phyloP scores from a whole-genome alignment of 768 basidiomycete genomes.

The Mycena capillaripes region DNA sequence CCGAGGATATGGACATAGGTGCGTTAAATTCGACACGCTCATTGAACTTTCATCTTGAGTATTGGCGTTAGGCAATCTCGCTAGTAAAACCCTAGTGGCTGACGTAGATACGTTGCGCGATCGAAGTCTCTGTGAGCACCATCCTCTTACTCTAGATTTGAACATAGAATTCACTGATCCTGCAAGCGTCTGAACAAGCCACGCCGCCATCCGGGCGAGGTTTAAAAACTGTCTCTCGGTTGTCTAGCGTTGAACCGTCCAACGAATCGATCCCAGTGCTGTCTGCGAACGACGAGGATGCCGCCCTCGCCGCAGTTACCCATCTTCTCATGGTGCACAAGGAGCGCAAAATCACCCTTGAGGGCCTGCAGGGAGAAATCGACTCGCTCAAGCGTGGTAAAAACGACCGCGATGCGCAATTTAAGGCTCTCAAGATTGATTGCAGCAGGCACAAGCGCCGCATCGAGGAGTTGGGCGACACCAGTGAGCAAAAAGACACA shows the following conservation, averaged over 20 bases:
- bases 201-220: background rate
- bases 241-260: too few relatives aligned
- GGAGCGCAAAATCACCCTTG: background rate
- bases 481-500: background rate
- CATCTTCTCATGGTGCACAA: background rate
- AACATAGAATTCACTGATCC: too few relatives aligned
- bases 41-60: background rate
- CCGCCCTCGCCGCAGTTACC: background rate
- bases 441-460: background rate
- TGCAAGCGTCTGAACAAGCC: background rate
- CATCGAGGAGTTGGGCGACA: background rate
- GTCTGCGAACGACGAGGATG: background rate
- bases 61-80: too few relatives aligned
- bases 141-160: too few relatives aligned
- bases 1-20: background rate
- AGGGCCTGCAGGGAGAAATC: background rate
- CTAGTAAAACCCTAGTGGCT: too few relatives aligned
- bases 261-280: background rate
- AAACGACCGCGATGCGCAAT: background rate
- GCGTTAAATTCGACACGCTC: background rate
- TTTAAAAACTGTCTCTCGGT: too few relatives aligned
- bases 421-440: constrained; percentile 5
- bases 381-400: background rate
- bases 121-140: too few relatives aligned
- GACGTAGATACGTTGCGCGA: too few relatives aligned